A percentile compares a stretch with the other conserved stretches of the same genome.
phyloP scores from a whole-genome alignment of 106 monocot genomes.

The Apostasia ramifera region DNA sequence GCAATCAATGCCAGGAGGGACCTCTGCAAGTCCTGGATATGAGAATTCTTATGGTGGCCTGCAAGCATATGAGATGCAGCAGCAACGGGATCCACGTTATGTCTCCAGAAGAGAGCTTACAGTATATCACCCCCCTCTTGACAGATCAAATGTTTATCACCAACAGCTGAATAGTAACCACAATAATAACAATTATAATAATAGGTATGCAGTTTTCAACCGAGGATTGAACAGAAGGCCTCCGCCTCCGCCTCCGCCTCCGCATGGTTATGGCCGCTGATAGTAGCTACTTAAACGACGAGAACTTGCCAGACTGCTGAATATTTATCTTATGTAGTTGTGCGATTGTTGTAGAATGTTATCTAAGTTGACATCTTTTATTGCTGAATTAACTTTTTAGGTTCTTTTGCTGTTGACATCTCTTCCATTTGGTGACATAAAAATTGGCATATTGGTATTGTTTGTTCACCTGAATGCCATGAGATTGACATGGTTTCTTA shows the following conservation, averaged over 20 bases:
- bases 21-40: conserved; percentile 5
- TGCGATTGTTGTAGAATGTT: too few species aligned
- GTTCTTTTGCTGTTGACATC: too few species aligned
- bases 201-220: conserved; percentile 35
- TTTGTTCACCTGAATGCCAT: too few species aligned
- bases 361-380: too few species aligned
- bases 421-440: too few species aligned
- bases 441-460: too few species aligned
- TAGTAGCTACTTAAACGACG: background rate
- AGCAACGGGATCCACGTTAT: conserved; percentile 27
- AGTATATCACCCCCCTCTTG: background rate
- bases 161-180: conserved; percentile 8
- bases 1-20: conserved; percentile 11
- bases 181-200: background rate
- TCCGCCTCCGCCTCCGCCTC: conserved; percentile 21
- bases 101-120: conserved; percentile 12
- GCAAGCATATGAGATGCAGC: conserved; percentile 18
- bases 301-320: too few species aligned
- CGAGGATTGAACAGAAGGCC: conserved; percentile 27
- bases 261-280: conserved; percentile 35
- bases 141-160: conserved; percentile 9
- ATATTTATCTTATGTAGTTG: too few species aligned
- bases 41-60: conserved; percentile 16
- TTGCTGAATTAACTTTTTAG: too few species aligned
- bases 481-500: too few species aligned